Evolutionary conservation across 257 asterid genomes (phyloP).

Genomic region (Solanum ossicruentum): DNA sequence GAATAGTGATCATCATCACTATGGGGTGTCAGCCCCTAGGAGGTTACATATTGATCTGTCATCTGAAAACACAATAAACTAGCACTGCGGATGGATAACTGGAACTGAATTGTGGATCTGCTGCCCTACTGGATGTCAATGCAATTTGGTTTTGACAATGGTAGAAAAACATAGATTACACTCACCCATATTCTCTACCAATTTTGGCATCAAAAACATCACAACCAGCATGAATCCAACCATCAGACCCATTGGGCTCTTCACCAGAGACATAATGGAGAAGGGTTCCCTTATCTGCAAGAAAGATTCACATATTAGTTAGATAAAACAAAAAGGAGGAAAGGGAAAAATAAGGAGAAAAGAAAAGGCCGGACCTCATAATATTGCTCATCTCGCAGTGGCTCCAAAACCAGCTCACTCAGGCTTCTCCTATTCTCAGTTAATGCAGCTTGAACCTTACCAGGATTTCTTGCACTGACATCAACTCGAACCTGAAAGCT

Average conservation of each 20-base stretch:
- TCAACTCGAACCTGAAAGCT: constrained; percentile 71
- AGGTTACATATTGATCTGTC: not conserved
- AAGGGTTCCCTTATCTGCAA: constrained; percentile 87
- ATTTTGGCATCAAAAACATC: constrained; percentile 92
- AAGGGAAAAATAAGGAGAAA: not conserved
- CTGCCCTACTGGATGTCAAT: not conserved
- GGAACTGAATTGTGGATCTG: not conserved
- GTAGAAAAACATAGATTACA: not conserved
- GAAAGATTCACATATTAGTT: not conserved
- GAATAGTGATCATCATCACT: not conserved
- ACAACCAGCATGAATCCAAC: constrained; percentile 89
- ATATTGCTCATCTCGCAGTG: constrained; percentile 81
- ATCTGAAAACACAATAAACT: not conserved
- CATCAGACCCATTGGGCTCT: constrained; percentile 99
- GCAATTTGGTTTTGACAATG: not conserved
- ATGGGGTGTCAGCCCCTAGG: not conserved
- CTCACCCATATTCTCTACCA: constrained; percentile 74
- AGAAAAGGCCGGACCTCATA: constrained; percentile 44
- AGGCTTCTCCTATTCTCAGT: constrained; percentile 84
- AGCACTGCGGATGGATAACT: not conserved
- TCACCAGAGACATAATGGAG: constrained; percentile 53
- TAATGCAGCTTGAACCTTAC: constrained; percentile 94
- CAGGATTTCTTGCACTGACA: constrained; percentile 94
- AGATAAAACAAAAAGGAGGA: not conserved
- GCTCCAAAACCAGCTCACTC: constrained; percentile 84